Evolutionary conservation across 2,329 filamentous ascomycete genomes (phyloP), one percentile per base, ranked within the genome.

Genomic region (Magnaporthiopsis incrustans): DNA sequence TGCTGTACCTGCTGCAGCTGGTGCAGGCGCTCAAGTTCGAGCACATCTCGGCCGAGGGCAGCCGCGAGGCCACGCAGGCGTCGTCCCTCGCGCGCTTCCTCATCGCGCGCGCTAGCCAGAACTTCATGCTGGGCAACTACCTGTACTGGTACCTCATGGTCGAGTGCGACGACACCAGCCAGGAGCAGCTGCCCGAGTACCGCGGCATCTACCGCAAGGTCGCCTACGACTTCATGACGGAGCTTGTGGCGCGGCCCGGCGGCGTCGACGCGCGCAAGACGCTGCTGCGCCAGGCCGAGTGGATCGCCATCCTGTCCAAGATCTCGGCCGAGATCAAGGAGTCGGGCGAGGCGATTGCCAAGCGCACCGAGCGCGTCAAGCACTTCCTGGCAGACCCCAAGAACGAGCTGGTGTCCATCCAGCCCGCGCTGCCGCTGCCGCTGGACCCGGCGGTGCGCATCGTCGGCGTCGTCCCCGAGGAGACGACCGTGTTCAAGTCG

Each of bases 91-190:
- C 93, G 2, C 86, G 85, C 30, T 99, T 99, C 72, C 81, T 99
- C 3, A 95, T 99, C 64, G 86, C 90, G 1, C 86, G 95, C 50
- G 96, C 95, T 4, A 89, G 91, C 18, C 87, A 89, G 67, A 98
- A 96, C 72, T 91, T 97, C 71, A 89, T 90, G 66, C 83, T 99
- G 1, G 95, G 94, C 35, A 99, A 96, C 73, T 97, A 96, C 76
- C 86, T 99, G 63, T 91, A 97, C 74, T 99, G 95, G 95, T 99
- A 98, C 75, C 82, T 99, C 2, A 97, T 97, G 88, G 95, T 99
- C 1, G 96, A 99, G 77, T 96, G 93, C 69, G 92, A 96, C 69
- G 94, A 97, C 73, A 81, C 82, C 65, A 92, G 89, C 68, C 86
- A 87, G 4, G 89, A 92, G 58, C 91, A 93, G 69, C 83, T 87